Evolutionary conservation across 2,329 filamentous ascomycete genomes (phyloP), one percentile per base, ranked within the genome.

Genomic region (Trichophyton verrucosum): DNA sequence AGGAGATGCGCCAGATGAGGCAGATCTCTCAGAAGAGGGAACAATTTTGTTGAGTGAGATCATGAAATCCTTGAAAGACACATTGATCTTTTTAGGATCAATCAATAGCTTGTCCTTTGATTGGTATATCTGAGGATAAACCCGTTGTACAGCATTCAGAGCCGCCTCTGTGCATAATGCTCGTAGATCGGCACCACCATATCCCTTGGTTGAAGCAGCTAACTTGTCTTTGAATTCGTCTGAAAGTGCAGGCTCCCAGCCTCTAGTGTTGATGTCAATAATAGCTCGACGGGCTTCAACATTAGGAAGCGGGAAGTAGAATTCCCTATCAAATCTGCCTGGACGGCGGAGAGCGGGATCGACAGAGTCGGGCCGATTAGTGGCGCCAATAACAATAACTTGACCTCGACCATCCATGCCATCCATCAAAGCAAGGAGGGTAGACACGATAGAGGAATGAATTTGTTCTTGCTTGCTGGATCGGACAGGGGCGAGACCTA

Each of bases 401-500:
- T 99, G 94, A 33, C 92, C 92, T 71, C 91, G 86, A n/a, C 91
- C 91, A 69, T 96, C 92, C 91, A 96, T 96, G 64, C 91, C 91
- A 73, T 96, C 91, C 91, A 96, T 96, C 68, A 96, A 76, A 0
- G 91, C 91, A 62, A 96, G 78, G n/a, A 96, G 77, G 1, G 91
- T 96, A 1, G 91, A 95, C 13, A 96, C 92, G 65, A 99, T 99
- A 1, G 92, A 97, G 4, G 94, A 91, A 74, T 99, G 94, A 62
- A 97, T 97, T 75, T 99, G 94, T 72, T 99, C 94, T 75, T 97
- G 92, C 73, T 97, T 97, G 75, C 92, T 96, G 11, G 94, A 97
- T 67, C 94, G 84, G 38, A 97, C 94, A 58, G 94, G 95, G 2
- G 94, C 94, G 65, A 99, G 80, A 60, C 77, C 76, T 78, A 15